Conservation (phyloP, 257 asterid species). For the Oldenlandia corymbosa region DNA sequence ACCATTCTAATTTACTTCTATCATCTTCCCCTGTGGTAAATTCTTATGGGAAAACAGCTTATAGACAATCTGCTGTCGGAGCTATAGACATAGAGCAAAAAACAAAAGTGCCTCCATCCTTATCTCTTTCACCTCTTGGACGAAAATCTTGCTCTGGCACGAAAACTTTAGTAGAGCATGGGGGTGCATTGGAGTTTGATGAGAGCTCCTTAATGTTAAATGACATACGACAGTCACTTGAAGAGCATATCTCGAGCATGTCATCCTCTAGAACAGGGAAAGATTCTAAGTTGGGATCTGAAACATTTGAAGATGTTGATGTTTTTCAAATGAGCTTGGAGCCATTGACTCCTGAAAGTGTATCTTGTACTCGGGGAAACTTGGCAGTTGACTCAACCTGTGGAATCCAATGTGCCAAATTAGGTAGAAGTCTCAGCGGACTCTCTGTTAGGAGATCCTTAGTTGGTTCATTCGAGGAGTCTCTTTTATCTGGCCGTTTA, state of each 20-base stretch:
- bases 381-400: constrained; percentile 24
- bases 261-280: constrained; percentile 35
- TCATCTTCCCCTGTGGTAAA: constrained; percentile 29
- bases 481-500: constrained; percentile 82
- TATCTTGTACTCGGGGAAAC: constrained; percentile 29
- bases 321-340: constrained; percentile 41
- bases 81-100: constrained; percentile 27
- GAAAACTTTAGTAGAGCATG: constrained; percentile 23
- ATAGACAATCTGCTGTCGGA: constrained; percentile 26
- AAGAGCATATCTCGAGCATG: constrained; percentile 41
- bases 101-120: constrained; percentile 35
- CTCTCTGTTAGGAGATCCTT: constrained; percentile 70
- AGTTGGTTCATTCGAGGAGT: constrained; percentile 94
- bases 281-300: constrained; percentile 13
- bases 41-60: constrained; percentile 19
- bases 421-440: constrained; percentile 56
- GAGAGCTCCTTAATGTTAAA: constrained; percentile 46
- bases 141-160: constrained; percentile 48
- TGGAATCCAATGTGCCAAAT: constrained; percentile 41
- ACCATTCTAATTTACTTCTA: constrained; percentile 14
- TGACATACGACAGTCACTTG: constrained; percentile 69
- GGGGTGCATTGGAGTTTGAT: constrained; percentile 34
- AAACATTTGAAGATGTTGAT: constrained; percentile 42
- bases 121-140: constrained; percentile 79
- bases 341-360: constrained; percentile 43